Conservation (phyloP, 371 early-diverging fungal species). For the Homolaphlyctis polyrhiza region DNA sequence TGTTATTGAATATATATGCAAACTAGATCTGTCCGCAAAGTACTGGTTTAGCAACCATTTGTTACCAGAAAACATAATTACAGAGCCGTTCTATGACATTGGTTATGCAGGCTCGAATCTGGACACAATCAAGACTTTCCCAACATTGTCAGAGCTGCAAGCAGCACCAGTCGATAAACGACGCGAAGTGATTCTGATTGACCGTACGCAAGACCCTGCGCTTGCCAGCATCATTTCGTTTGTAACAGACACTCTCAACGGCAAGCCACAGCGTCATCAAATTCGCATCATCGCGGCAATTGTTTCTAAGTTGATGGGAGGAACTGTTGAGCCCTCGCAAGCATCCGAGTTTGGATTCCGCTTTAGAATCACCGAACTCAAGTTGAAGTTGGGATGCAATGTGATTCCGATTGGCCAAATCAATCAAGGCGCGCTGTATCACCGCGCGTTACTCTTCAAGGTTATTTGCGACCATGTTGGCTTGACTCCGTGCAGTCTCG, state of each 20-base stretch:
- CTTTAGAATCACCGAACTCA: slow-evolving; percentile 41
- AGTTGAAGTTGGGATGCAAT: slow-evolving; percentile 29
- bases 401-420: slow-evolving; percentile 38
- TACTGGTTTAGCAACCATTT: slow-evolving; percentile 44
- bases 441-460: slow-evolving; percentile 47
- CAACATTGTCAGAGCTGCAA: slow-evolving; percentile 27
- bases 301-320: slow-evolving; percentile 39
- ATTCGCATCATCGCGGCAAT: slow-evolving; percentile 27
- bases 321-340: slow-evolving; percentile 18
- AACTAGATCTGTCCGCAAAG: slow-evolving; percentile 46
- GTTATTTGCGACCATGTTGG: slow-evolving; percentile 39
- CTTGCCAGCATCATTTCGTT: slow-evolving; percentile 15
- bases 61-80: slow-evolving; percentile 28
- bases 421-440: slow-evolving; percentile 39
- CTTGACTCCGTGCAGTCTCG: slow-evolving; percentile 26
- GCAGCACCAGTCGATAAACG: slow-evolving; percentile 29
- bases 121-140: slow-evolving; percentile 18
- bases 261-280: slow-evolving; percentile 21
- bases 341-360: slow-evolving; percentile 27
- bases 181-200: slow-evolving; percentile 41
- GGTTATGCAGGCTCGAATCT: slow-evolving; percentile 34
- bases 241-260: slow-evolving; percentile 3
- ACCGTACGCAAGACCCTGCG: slow-evolving; percentile 21
- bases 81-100: slow-evolving; percentile 43
- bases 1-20: too few relatives aligned